Conservation (phyloP, 2,329 filamentous ascomycete species). For the Diaporthe aspalathi region DNA sequence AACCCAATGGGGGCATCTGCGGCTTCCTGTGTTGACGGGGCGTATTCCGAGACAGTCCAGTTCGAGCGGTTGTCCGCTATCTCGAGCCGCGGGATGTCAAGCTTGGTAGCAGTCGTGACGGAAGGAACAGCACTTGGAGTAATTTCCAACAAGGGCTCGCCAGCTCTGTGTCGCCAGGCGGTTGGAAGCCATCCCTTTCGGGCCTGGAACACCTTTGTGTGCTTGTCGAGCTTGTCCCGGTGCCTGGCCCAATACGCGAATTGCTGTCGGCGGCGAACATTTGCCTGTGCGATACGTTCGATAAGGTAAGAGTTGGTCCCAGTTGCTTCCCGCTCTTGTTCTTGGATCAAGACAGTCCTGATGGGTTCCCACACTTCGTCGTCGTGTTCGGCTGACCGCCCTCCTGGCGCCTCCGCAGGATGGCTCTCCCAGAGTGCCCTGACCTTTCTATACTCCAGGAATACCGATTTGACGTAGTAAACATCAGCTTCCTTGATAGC, state of each 20-base stretch:
- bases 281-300: conserved; percentile 11
- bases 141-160: not conserved
- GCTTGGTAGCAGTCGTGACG: conserved; percentile 3
- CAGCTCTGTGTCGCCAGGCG: not conserved
- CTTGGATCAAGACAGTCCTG: not conserved
- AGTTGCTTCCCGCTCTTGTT: not conserved
- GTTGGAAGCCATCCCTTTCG: not conserved
- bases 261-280: conserved; percentile 17
- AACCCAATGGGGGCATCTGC: not conserved
- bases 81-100: not conserved
- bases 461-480: conserved; percentile 20
- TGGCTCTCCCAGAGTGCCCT: not conserved
- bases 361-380: conserved; percentile 28
- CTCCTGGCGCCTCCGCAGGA: not conserved
- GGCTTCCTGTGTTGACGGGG: conserved; percentile 4
- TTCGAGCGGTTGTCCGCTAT: not conserved
- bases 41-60: conserved; percentile 6
- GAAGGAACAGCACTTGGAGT: not conserved
- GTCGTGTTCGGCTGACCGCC: not conserved
- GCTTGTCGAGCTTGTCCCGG: conserved; percentile 16
- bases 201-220: conserved; percentile 3
- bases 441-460: conserved; percentile 8
- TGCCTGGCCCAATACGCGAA: conserved; percentile 23
- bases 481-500: conserved; percentile 4
- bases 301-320: conserved; percentile 5